Evolutionary conservation across 2,329 filamentous ascomycete genomes (phyloP), one percentile per base, ranked within the genome.

Genomic region (Chrysosporium keratinophilum): DNA sequence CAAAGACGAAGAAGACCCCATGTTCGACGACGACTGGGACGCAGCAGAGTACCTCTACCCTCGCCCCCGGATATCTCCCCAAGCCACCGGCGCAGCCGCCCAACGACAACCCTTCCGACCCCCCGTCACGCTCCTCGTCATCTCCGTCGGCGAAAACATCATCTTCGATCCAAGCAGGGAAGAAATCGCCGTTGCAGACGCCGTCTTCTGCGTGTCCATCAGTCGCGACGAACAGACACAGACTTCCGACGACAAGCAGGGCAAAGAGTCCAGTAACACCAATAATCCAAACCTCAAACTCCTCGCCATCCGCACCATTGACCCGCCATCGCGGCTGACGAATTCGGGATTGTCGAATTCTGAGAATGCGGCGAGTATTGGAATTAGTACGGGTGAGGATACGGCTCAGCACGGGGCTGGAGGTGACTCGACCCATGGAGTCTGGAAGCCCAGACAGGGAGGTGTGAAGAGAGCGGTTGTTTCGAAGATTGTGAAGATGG

Each of bases 21-120:
- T 96, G 66, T 98, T 98, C 71, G 86, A 96, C 73, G 93, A 98
- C 71, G 93, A 98, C 73, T 98, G 93, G 93, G 88, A 86, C 59
- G 86, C 85, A 14, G 83, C 89, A 0, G 78, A 81, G 15, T 83
- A 82, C 54, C 74, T 98, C 31, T 98, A 94, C 72, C 79, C 83
- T 1, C 78, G 77, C 35, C 51, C 59, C 23, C 54, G 54, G 23
- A 43, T 55, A 20, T 20, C 37, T 56, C 66, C 69, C 12, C 63
- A 61, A 34, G 60, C 59, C 7, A 7, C 7, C 7, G 14, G 62
- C 20, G 12, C 35, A 20, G 11, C 58, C 61, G 3, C 55, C 57
- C n/a, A 28, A 28, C 41, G 35, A 28, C 59, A 65, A 40, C 62
- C 66, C 44, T 66, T 75, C 33, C 80, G 84, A 47, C 93, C 93